Percentiles rank a stretch among this genome's conserved stretches.
These are phyloP conservation scores for Holtermanniella nyarrowii DNA, from an alignment of 768 basidiomycete species.

Conservation along the genomic window DNA sequence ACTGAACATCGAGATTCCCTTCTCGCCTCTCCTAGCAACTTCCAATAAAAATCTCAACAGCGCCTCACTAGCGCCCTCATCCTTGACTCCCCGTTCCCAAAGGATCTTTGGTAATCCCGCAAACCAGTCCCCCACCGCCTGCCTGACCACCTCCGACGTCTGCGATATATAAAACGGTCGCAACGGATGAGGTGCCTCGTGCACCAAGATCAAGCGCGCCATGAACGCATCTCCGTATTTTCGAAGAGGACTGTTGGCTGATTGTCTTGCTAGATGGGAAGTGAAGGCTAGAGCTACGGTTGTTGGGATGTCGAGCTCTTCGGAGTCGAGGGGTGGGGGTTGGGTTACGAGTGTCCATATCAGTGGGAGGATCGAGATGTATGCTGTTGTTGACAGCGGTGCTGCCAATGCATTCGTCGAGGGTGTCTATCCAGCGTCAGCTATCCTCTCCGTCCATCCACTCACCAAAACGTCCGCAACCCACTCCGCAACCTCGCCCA, in stretches of 20 bases:
- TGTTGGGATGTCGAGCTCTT: constrained; percentile 15
- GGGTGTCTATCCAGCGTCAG: constrained; percentile 12
- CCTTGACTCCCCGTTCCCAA: constrained; percentile 67
- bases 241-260: constrained; percentile 58
- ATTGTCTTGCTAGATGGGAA: constrained; percentile 54
- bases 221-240: constrained; percentile 64
- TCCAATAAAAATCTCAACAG: constrained; percentile 55
- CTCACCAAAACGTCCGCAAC: constrained; percentile 30
- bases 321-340: constrained; percentile 19
- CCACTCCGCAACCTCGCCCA: constrained; percentile 39
- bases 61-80: constrained; percentile 50
- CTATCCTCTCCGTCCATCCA: no score
- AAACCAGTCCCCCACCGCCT: constrained; percentile 52
- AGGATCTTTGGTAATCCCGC: constrained; percentile 64
- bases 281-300: constrained; percentile 52
- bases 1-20: no score
- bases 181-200: constrained; percentile 24
- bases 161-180: constrained; percentile 30
- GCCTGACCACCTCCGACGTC: constrained; percentile 8
- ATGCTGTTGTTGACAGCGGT: constrained; percentile 25
- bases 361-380: constrained; percentile 31
- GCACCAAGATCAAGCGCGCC: constrained; percentile 58
- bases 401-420: constrained; percentile 24
- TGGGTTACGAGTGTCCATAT: constrained; percentile 42
- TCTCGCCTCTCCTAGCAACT: constrained; percentile 24